Conservation (phyloP, 805 yeast genomes). For the Wickerhamiella vanderwaltii region DNA sequence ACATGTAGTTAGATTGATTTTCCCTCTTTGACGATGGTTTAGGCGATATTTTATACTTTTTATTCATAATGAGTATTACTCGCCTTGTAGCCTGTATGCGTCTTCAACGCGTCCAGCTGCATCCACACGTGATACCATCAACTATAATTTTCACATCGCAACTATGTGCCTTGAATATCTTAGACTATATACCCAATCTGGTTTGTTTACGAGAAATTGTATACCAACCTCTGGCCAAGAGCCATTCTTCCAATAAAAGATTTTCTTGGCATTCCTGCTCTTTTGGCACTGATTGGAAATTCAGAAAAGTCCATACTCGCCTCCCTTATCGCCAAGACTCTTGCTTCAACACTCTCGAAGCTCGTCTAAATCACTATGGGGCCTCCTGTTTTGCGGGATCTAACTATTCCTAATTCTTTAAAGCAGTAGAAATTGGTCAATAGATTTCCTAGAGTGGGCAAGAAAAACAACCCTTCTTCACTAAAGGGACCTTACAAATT, state of each 20-base stretch:
- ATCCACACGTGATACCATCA: no score
- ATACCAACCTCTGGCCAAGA: neutral
- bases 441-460: slow-evolving; percentile 16
- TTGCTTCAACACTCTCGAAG: neutral
- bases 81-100: no score
- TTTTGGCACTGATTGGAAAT: no score
- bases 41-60: neutral
- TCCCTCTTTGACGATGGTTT: no score
- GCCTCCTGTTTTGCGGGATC: neutral
- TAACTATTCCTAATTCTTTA: slow-evolving; percentile 7
- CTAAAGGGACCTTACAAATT: no score
- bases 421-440: slow-evolving; percentile 8
- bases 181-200: neutral
- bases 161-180: neutral
- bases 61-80: no score
- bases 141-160: neutral
- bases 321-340: neutral
- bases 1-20: no score
- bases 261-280: neutral
- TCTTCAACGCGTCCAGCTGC: no score
- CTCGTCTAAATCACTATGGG: no score
- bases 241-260: neutral
- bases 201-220: neutral
- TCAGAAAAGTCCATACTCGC: neutral
- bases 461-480: slow-evolving; percentile 22